Evolutionary conservation across 306 rosid genomes (phyloP).

Genomic region (Quercus aquifolioides): DNA sequence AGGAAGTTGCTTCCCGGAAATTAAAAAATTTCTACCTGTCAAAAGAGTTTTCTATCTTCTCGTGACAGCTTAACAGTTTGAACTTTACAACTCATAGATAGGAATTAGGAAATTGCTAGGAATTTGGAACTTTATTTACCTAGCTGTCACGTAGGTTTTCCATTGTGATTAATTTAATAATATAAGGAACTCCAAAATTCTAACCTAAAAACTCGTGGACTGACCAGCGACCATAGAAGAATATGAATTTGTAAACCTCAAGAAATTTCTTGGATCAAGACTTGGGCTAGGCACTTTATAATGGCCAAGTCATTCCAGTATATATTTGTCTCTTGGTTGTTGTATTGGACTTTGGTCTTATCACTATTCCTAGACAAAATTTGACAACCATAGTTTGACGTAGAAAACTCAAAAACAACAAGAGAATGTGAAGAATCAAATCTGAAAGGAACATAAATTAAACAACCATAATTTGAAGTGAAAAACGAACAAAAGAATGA

Average conservation of each 20-base stretch:
- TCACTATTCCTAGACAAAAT: no score
- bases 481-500: neutral
- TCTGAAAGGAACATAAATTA: no score
- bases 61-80: constrained; percentile 33
- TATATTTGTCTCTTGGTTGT: constrained; percentile 10
- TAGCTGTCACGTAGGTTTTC: constrained; percentile 27
- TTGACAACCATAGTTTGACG: neutral
- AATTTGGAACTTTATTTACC: constrained; percentile 17
- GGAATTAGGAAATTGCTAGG: constrained; percentile 30
- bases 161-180: constrained; percentile 4
- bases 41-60: neutral
- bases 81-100: constrained; percentile 41
- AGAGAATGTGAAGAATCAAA: neutral
- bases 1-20: constrained; percentile 11
- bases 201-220: constrained; percentile 19
- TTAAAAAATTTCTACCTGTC: neutral
- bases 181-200: neutral
- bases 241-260: neutral
- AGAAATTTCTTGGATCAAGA: constrained; percentile 21
- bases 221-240: constrained; percentile 21
- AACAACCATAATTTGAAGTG: neutral
- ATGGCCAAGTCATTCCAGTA: constrained; percentile 44
- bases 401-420: neutral
- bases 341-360: no score
- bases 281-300: neutral